Percentiles rank a stretch among this genome's conserved stretches.
Conservation (phyloP, 257 asterid genomes). For the Coffea canephora region DNA sequence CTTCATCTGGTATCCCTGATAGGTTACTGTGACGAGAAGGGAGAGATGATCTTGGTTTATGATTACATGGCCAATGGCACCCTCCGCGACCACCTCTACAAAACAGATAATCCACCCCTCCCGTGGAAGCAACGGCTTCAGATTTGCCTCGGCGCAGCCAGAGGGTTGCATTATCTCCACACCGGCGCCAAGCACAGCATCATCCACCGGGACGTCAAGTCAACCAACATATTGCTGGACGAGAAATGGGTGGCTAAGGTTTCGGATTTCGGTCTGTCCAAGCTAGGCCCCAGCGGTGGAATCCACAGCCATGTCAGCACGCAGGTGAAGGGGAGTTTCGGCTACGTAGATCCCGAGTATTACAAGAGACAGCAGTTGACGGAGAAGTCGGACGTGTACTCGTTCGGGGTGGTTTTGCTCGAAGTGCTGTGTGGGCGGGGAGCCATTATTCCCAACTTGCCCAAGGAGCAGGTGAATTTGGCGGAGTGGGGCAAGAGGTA, state of each 20-base stretch:
- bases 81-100: conserved; percentile 48
- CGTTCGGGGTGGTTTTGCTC: conserved; percentile 62
- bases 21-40: conserved; percentile 55
- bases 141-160: conserved; percentile 63
- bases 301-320: conserved; percentile 57
- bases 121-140: conserved; percentile 55
- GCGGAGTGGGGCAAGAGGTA: conserved; percentile 52
- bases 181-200: conserved; percentile 39
- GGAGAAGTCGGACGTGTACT: conserved; percentile 66
- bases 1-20: conserved; percentile 58
- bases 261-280: conserved; percentile 73
- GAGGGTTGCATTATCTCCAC: conserved; percentile 63
- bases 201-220: conserved; percentile 71
- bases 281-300: conserved; percentile 46
- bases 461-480: conserved; percentile 44
- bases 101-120: conserved; percentile 34
- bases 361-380: conserved; percentile 52
- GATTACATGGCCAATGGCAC: conserved; percentile 69
- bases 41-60: conserved; percentile 69
- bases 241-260: conserved; percentile 67
- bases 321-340: conserved; percentile 68
- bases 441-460: conserved; percentile 25
- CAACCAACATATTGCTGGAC: conserved; percentile 61
- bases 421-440: conserved; percentile 57
- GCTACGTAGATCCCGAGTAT: conserved; percentile 70